phyloP scores from a whole-genome alignment of 805 yeast species.

The Saccharomyces jurei region DNA sequence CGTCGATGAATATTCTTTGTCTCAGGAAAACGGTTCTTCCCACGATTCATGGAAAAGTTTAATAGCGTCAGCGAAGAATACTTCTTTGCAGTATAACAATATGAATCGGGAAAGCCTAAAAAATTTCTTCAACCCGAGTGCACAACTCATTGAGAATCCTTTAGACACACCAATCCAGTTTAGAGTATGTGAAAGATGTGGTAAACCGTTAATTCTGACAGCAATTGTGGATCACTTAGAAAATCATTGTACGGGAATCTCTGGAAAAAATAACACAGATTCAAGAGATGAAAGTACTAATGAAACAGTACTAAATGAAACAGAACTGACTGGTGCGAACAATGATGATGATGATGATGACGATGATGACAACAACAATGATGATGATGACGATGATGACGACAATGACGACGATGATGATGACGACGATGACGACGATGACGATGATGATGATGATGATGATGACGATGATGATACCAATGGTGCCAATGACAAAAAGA shows the following conservation, averaged over 20 bases:
- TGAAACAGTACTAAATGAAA: neutral
- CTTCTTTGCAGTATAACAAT: conserved; percentile 10
- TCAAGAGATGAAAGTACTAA: neutral
- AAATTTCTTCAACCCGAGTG: conserved; percentile 19
- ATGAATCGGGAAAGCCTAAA: conserved; percentile 9
- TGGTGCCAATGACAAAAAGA: neutral
- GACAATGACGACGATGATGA: neutral
- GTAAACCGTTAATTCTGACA: conserved; percentile 23
- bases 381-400: neutral
- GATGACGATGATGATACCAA: conserved; percentile 3
- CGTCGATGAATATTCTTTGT: neutral
- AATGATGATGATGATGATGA: conserved; percentile 5
- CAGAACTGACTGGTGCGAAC: neutral
- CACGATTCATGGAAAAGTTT: conserved; percentile 17
- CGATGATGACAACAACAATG: conserved; percentile 4
- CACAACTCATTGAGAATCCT: conserved; percentile 16
- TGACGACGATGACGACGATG: neutral
- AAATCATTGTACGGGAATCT: conserved; percentile 16
- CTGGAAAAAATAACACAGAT: neutral
- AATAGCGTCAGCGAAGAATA: conserved; percentile 12
- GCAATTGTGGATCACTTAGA: conserved; percentile 26
- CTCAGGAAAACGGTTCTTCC: neutral
- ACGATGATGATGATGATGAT: neutral
- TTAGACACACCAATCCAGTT: conserved; percentile 14
- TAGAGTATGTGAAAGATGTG: conserved; percentile 29